Evolutionary conservation across 108 stramenopile species (phyloP), one percentile per base, ranked within the genome.

Genomic region (Nitzschia inconspicua): DNA sequence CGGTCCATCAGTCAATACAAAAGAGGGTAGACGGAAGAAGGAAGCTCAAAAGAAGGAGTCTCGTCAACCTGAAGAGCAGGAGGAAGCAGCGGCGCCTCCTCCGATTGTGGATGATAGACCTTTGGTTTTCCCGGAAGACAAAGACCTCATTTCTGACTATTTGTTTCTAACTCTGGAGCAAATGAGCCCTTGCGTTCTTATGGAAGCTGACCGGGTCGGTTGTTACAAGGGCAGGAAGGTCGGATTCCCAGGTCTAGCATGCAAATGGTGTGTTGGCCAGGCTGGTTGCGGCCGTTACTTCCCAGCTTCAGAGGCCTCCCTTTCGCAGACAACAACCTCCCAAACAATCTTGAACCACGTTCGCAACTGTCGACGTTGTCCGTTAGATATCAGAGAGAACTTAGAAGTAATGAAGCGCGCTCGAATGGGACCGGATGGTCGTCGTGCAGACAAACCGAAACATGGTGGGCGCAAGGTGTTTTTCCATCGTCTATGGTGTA

Each of bases 381-480:
- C 91, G 16, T 65, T 80, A 29, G 85, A 88, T 39, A 85, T 93
- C 35, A 62, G 88, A 25, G 88, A 93, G 51, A 83, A 89, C 52
- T 57, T 93, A 0, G 91, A 93, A 58, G 57, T 87, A 14, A 87
- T 89, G 87, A 88, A 88, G 50, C 77, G 83, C 34, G 76, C 84
- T 16, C 75, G 86, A 18, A 78, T 80, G 68, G 83, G 79, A 20
- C 76, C 82, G 6, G 72, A 81, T 51, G 79, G 77, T 0, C 81
- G 86, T 59, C 77, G 80, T 14, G 65, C 69, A 13, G 86, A 87
- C 55, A 88, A 87, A 57, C 91, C 91, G 11, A 87, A 84, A 43
- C 91, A 93, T 49, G 91, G 91, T 32, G 91, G 91, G 11, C 72
- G 91, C 7, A 93, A 93, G 59, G 88, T 93, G 0, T 93, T 93